These are phyloP conservation scores for Spinacia oleracea DNA, from an alignment of 179 eudicot species.

Conservation along the genomic window DNA sequence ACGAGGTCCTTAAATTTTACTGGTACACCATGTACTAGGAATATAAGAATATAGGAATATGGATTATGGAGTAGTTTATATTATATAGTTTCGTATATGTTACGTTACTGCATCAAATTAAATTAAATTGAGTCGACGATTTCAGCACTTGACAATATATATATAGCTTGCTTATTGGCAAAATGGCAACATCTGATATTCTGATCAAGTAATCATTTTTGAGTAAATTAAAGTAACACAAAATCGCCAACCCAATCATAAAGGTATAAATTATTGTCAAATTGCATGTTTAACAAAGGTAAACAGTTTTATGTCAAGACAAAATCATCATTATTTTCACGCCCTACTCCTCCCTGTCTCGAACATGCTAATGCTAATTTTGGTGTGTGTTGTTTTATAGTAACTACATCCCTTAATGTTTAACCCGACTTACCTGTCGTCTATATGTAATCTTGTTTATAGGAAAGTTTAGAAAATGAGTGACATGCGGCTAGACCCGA, in stretches of 20 bases:
- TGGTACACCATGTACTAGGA: no score
- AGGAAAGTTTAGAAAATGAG: no score
- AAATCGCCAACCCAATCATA: neutral
- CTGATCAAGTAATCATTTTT: neutral
- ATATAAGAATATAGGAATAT: neutral
- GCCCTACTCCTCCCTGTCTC: constrained; percentile 27
- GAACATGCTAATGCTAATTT: constrained; percentile 30
- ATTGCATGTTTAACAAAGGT: constrained; percentile 12
- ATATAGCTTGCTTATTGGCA: constrained; percentile 8
- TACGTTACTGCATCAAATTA: no score
- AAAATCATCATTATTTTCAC: constrained; percentile 36
- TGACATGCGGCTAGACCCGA: no score
- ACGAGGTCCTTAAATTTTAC: neutral
- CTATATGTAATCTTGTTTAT: neutral
- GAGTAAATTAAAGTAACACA: constrained; percentile 4
- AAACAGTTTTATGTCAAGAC: constrained; percentile 24
- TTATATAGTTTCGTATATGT: no score
- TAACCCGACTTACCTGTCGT: no score
- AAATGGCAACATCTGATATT: constrained; percentile 7
- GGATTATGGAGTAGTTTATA: no score
- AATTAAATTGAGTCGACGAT: constrained; percentile 5
- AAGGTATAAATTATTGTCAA: constrained; percentile 13
- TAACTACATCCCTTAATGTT: neutral
- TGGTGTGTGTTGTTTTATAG: neutral
- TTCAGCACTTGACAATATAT: neutral